phyloP scores from a whole-genome alignment of 2,329 filamentous ascomycete genomes.

The Xylariomycetidae sp. region DNA sequence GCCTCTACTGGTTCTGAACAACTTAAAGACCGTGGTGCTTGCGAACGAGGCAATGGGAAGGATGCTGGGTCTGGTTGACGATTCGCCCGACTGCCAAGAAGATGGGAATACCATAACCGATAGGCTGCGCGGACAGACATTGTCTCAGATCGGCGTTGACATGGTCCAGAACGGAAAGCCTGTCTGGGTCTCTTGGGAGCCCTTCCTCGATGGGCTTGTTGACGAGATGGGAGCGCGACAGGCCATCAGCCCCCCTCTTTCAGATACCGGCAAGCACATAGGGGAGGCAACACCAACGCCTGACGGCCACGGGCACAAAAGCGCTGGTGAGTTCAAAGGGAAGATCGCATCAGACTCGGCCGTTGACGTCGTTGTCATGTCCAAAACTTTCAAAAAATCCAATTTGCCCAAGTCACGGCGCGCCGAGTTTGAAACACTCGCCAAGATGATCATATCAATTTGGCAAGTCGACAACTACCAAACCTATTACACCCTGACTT shows the following conservation, averaged over 20 bases:
- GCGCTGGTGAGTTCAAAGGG: constrained; percentile 19
- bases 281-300: constrained; percentile 33
- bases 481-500: constrained; percentile 68
- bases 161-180: constrained; percentile 62
- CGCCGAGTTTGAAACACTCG: constrained; percentile 42
- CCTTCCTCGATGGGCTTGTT: constrained; percentile 49
- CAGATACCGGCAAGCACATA: constrained; percentile 13
- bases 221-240: constrained; percentile 32
- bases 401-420: constrained; percentile 30
- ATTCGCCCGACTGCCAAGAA: constrained; percentile 32
- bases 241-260: constrained; percentile 3
- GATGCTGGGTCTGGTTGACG: constrained; percentile 53
- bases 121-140: constrained; percentile 55
- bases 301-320: constrained; percentile 25
- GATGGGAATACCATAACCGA: constrained; percentile 46
- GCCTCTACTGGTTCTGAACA: constrained; percentile 63
- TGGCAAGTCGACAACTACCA: constrained; percentile 64
- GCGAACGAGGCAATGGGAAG: constrained; percentile 72
- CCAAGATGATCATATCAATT: constrained; percentile 71
- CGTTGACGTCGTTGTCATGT: constrained; percentile 62
- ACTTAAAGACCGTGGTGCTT: constrained; percentile 61
- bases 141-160: constrained; percentile 67
- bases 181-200: constrained; percentile 53
- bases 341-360: constrained; percentile 51
- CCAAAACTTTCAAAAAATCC: constrained; percentile 36